A percentile compares a stretch with the other conserved stretches of the same genome.
Evolutionary conservation across 2,329 filamentous ascomycete genomes (phyloP).

Genomic region (Ophiosphaerella narmari): DNA sequence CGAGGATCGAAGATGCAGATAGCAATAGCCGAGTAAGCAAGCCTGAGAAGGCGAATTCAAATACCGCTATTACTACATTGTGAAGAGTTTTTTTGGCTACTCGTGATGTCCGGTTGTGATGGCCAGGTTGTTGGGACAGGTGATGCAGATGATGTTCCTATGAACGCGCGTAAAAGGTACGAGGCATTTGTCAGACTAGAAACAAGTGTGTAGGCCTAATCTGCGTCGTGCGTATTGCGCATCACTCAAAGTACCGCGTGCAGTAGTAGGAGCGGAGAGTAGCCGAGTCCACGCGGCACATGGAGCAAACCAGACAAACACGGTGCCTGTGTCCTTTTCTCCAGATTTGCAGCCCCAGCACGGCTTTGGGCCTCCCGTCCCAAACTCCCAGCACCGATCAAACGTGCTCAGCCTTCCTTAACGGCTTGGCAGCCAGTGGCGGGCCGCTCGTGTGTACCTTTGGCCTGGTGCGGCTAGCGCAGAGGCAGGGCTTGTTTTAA

Average conservation of each 20-base stretch:
- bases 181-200: neutral
- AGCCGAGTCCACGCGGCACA: too few relatives aligned
- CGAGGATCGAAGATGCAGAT: slow-evolving; percentile 9
- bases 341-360: neutral
- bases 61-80: neutral
- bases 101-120: too few relatives aligned
- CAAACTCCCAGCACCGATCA: neutral
- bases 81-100: too few relatives aligned
- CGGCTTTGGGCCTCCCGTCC: neutral
- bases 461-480: neutral
- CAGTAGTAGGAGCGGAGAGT: too few relatives aligned
- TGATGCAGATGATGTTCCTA: neutral
- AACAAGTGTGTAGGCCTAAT: neutral
- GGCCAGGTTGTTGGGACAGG: neutral
- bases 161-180: neutral
- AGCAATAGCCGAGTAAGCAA: slow-evolving; percentile 17
- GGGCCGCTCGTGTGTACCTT: slow-evolving; percentile 2
- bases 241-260: too few relatives aligned
- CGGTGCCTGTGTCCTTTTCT: neutral
- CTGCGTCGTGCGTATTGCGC: neutral
- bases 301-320: slow-evolving; percentile 1
- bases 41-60: slow-evolving; percentile 18
- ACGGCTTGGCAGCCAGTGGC: slow-evolving; percentile 1
- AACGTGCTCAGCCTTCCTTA: neutral
- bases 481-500: neutral